Evolutionary conservation across 306 rosid species (phyloP), one percentile per base, ranked within the genome.

Genomic region (Sicyos edulis): DNA sequence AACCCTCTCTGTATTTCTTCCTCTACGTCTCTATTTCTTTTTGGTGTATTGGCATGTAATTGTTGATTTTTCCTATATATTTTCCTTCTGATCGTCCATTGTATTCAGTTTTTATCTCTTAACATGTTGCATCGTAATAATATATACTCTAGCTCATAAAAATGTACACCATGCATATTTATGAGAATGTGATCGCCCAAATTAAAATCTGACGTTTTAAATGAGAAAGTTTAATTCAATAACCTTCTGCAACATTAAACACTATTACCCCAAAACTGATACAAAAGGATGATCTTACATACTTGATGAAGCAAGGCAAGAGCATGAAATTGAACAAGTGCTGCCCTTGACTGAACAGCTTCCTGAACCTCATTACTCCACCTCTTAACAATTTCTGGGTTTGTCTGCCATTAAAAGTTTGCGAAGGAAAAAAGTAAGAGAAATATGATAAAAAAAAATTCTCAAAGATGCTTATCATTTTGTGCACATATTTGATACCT

Each of bases 311-410:
- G 91, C 86, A 91, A 85, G 76, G 89, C 98, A 76, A 92, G 82
- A 5, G 95, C 97, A 78, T 93, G 99, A 78, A 93, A 93, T 75
- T 93, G 99, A 52, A 93, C 99, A 80, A 93, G 99, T 71, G 99
- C 97, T 34, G 99, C 96, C 81, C 97, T 88, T 54, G 99, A 91
- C 82, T 93, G 99, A 81, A 93, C 96, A 63, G 99, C 96, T 85
- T 93, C 98, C 80, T 93, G 98, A 82, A 93, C 95, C 87, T 93
- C 98, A 78, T 93, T 93, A 75, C 98, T 93, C 99, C 99, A 93
- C 84, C 99, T 85, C 82, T 88, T 91, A 47, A 93, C 99, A 82
- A 93, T 93, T 85, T 93, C 99, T 12, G 99, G 96, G 80, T 86
- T 88, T 68, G 99, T 91, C 99, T 93, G 86, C 17, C 58, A 66